Percentiles rank a stretch among this genome's conserved stretches.
Conservation (phyloP, 805 yeast genomes). For the Candida nitratophila region DNA sequence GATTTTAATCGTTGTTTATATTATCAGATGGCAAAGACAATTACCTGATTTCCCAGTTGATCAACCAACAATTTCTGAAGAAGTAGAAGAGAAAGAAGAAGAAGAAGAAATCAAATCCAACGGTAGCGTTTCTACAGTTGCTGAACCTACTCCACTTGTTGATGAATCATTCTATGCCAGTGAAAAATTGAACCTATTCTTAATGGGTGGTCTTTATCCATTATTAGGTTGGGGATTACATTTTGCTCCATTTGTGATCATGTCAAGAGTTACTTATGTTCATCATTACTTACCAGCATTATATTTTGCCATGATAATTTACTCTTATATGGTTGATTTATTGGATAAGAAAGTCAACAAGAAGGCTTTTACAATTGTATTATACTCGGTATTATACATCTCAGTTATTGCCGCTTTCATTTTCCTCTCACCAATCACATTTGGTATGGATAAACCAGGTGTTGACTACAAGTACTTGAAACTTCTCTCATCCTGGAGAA, state of each 20-base stretch:
- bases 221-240: conserved; percentile 88
- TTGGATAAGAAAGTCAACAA: conserved; percentile 15
- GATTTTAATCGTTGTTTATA: conserved; percentile 33
- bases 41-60: conserved; percentile 43
- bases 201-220: conserved; percentile 73
- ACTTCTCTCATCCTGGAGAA: conserved; percentile 52
- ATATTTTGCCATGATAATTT: conserved; percentile 83
- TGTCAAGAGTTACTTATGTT: conserved; percentile 96
- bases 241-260: conserved; percentile 78
- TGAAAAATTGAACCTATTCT: conserved; percentile 21
- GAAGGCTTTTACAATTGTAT: conserved; percentile 16
- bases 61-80: neutral
- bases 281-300: conserved; percentile 96
- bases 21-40: conserved; percentile 83
- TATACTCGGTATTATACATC: conserved; percentile 42
- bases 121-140: too few relatives aligned
- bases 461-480: conserved; percentile 42
- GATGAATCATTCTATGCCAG: neutral
- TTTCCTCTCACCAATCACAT: conserved; percentile 59
- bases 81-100: neutral
- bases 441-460: conserved; percentile 68
- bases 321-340: conserved; percentile 52
- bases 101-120: too few relatives aligned
- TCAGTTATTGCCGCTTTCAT: conserved; percentile 51
- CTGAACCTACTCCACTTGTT: conserved; percentile 2